A percentile compares a stretch with the other conserved stretches of the same genome.
These are phyloP conservation scores for Neofusicoccum parvum DNA, from an alignment of 2,329 filamentous ascomycete genomes.

Conservation along the genomic window DNA sequence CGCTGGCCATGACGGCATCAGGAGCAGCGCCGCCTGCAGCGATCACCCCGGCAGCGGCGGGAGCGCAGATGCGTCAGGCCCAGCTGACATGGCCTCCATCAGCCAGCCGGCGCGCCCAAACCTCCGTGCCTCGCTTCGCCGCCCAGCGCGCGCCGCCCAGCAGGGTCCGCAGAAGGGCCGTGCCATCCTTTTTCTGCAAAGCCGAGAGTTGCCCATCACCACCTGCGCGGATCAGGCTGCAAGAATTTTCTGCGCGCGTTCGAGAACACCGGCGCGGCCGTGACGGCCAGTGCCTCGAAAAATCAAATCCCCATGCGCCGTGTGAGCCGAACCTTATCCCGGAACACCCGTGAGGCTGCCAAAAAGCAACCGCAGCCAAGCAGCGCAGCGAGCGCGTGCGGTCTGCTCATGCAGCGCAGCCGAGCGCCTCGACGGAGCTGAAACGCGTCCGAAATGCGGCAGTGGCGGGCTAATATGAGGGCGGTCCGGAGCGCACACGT, in stretches of 20 bases:
- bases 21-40: conserved; percentile 1
- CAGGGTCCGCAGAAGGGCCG: conserved; percentile 5
- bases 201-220: conserved; percentile 4
- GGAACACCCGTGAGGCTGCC: background rate
- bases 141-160: background rate
- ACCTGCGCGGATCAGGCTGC: conserved; percentile 9
- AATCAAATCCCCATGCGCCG: background rate
- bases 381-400: background rate
- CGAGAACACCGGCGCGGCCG: background rate
- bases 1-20: conserved; percentile 1
- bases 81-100: conserved; percentile 1
- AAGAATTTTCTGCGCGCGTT: background rate
- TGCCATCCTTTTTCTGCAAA: background rate
- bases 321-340: background rate
- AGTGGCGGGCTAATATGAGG: background rate
- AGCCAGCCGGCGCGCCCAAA: background rate
- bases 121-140: background rate
- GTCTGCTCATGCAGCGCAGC: background rate
- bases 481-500: background rate
- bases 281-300: background rate
- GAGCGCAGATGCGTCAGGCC: background rate
- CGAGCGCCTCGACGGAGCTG: background rate
- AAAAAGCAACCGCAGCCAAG: background rate
- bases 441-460: conserved; percentile 3
- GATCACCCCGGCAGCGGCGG: background rate